A percentile compares a stretch with the other conserved stretches of the same genome.
These are phyloP conservation scores for Chaetomiaceae sp. DNA, from an alignment of 2,329 filamentous ascomycete species.

Conservation along the genomic window DNA sequence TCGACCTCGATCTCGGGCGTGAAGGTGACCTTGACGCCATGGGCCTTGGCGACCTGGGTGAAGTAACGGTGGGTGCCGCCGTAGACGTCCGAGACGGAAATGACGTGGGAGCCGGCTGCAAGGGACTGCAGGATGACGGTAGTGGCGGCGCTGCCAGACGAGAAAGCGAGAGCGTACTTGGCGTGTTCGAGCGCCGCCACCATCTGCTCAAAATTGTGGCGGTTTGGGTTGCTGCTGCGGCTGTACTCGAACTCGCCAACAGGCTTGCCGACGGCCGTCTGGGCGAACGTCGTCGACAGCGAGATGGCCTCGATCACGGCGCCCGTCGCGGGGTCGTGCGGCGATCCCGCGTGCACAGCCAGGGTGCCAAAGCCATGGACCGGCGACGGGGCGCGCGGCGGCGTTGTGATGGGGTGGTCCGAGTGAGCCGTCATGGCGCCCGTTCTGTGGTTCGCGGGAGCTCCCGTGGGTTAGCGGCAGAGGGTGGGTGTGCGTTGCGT, in stretches of 20 bases:
- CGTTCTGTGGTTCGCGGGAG: not conserved
- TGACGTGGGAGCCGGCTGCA: constrained; percentile 84
- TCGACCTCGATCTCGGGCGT: constrained; percentile 88
- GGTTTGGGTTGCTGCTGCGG: constrained; percentile 89
- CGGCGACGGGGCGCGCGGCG: constrained; percentile 67
- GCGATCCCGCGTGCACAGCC: constrained; percentile 88
- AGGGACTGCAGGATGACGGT: constrained; percentile 90
- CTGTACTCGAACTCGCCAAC: constrained; percentile 91
- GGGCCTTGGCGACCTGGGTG: constrained; percentile 91
- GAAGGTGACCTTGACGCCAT: constrained; percentile 92
- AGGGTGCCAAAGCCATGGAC: constrained; percentile 83
- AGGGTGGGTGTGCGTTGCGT: not conserved
- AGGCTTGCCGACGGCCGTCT: constrained; percentile 80
- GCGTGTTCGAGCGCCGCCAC: constrained; percentile 91
- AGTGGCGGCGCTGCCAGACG: constrained; percentile 89
- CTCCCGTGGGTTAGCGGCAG: not conserved
- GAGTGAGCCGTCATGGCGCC: constrained; percentile 29
- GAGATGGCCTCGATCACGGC: constrained; percentile 97
- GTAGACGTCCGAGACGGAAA: constrained; percentile 96
- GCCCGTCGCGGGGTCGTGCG: constrained; percentile 85
- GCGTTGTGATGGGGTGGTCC: constrained; percentile 52
- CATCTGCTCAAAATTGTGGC: constrained; percentile 87
- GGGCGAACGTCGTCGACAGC: constrained; percentile 93
- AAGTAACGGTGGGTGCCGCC: constrained; percentile 98
- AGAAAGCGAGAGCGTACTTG: constrained; percentile 88